A percentile compares a stretch with the other conserved stretches of the same genome.
These are phyloP conservation scores for Vaccinium corymbosum DNA, from an alignment of 148 eudicot genomes.

Conservation along the genomic window DNA sequence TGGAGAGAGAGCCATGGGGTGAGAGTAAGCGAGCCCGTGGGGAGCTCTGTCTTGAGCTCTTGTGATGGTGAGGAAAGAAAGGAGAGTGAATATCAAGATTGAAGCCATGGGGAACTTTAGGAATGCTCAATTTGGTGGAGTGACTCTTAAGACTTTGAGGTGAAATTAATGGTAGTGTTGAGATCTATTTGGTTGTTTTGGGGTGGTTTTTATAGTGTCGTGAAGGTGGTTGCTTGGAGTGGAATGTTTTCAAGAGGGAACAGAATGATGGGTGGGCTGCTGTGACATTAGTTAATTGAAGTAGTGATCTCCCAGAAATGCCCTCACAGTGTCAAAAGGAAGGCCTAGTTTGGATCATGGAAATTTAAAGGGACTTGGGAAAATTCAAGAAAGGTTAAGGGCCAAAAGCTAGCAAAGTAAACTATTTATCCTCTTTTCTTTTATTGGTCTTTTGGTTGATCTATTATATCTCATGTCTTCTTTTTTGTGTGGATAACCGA, in stretches of 20 bases:
- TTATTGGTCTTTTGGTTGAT: not conserved
- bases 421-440: not conserved
- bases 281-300: not conserved
- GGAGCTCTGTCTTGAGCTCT: slow-evolving; percentile 59
- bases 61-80: slow-evolving; percentile 28
- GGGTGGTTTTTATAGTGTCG: slow-evolving; percentile 31
- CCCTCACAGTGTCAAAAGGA: not conserved
- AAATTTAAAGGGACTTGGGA: not conserved
- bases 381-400: not conserved
- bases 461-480: not conserved
- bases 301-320: slow-evolving; percentile 9
- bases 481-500: no score
- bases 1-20: slow-evolving; percentile 59
- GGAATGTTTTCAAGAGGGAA: slow-evolving; percentile 36
- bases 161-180: not conserved
- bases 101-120: slow-evolving; percentile 11
- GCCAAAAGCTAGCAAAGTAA: not conserved
- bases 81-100: slow-evolving; percentile 25
- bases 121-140: not conserved
- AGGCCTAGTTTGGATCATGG: not conserved
- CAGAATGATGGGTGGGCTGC: slow-evolving; percentile 37
- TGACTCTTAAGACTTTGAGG: slow-evolving; percentile 1
- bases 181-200: not conserved
- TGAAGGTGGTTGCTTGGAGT: slow-evolving; percentile 57
- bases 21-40: slow-evolving; percentile 54